Conservation (phyloP, 2,329 filamentous ascomycete genomes). For the Penicillium oxalicum region DNA sequence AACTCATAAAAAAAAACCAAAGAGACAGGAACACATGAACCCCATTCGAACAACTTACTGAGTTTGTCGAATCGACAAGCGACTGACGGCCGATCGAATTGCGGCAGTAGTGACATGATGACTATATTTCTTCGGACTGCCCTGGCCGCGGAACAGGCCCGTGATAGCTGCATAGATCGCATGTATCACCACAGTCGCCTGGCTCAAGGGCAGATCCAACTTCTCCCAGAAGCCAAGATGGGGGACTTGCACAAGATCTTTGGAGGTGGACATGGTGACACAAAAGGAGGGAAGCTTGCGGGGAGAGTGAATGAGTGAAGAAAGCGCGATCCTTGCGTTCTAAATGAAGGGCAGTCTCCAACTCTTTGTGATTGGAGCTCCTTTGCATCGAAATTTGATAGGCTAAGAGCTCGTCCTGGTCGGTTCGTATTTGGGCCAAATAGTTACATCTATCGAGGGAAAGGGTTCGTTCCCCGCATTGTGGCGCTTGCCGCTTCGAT, state of each 20-base stretch:
- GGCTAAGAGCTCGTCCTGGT: too few relatives aligned
- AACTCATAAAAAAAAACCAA: neutral
- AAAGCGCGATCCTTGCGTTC: too few relatives aligned
- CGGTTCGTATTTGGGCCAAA: too few relatives aligned
- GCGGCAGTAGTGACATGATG: constrained; percentile 31
- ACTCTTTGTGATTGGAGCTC: too few relatives aligned
- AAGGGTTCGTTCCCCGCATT: too few relatives aligned
- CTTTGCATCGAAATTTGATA: too few relatives aligned
- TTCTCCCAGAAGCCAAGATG: constrained; percentile 33
- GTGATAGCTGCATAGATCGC: constrained; percentile 29
- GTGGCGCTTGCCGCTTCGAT: too few relatives aligned
- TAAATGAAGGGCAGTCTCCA: too few relatives aligned
- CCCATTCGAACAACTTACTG: constrained; percentile 23
- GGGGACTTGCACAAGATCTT: constrained; percentile 12
- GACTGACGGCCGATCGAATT: constrained; percentile 23
- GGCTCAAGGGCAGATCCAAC: constrained; percentile 24
- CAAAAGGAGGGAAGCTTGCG: neutral
- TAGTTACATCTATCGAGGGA: too few relatives aligned
- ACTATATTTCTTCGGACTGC: constrained; percentile 30
- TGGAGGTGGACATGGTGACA: constrained; percentile 4
- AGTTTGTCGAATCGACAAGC: constrained; percentile 24
- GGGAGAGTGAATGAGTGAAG: neutral
- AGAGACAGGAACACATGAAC: too few relatives aligned
- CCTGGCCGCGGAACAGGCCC: constrained; percentile 35
- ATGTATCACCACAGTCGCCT: constrained; percentile 22